These are phyloP conservation scores for Phaffomyces opuntiae DNA, from an alignment of 805 yeast genomes.

Conservation along the genomic window DNA sequence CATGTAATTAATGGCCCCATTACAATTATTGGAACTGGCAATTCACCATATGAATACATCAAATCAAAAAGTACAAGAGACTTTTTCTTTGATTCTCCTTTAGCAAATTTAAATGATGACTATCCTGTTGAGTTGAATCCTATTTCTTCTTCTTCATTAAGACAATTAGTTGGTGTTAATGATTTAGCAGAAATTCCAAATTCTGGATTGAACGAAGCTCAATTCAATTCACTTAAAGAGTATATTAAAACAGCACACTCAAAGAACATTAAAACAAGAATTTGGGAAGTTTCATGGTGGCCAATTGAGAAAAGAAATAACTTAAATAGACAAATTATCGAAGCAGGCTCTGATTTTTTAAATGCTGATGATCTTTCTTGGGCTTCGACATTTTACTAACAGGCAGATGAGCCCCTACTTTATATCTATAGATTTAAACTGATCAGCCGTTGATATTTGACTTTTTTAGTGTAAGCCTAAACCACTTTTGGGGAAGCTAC, in stretches of 20 bases:
- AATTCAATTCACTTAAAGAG: slow-evolving; percentile 27
- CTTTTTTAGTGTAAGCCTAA: no score
- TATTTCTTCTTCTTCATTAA: slow-evolving; percentile 41
- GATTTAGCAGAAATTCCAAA: slow-evolving; percentile 6
- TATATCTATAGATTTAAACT: no score
- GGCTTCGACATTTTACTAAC: slow-evolving; percentile 8
- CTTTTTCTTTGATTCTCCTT: slow-evolving; percentile 47
- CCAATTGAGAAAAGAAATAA: slow-evolving; percentile 41
- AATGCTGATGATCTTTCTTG: slow-evolving; percentile 60
- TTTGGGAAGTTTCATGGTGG: slow-evolving; percentile 76
- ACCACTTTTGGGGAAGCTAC: no score
- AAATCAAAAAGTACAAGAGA: slow-evolving; percentile 28
- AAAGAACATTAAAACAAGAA: slow-evolving; percentile 46
- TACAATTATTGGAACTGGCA: slow-evolving; percentile 64
- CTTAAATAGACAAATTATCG: slow-evolving; percentile 44
- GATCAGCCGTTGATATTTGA: not conserved
- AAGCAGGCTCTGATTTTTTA: slow-evolving; percentile 48
- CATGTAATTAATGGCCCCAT: slow-evolving; percentile 45
- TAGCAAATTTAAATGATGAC: slow-evolving; percentile 20
- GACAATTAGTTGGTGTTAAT: slow-evolving; percentile 16
- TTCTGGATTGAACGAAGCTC: slow-evolving; percentile 30
- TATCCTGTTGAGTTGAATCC: slow-evolving; percentile 26
- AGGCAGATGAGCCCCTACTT: no score
- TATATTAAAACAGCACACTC: slow-evolving; percentile 38
- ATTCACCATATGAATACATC: slow-evolving; percentile 42